These are phyloP conservation scores for Mediolabrus comicus DNA, from an alignment of 108 stramenopile species.

Conservation along the genomic window DNA sequence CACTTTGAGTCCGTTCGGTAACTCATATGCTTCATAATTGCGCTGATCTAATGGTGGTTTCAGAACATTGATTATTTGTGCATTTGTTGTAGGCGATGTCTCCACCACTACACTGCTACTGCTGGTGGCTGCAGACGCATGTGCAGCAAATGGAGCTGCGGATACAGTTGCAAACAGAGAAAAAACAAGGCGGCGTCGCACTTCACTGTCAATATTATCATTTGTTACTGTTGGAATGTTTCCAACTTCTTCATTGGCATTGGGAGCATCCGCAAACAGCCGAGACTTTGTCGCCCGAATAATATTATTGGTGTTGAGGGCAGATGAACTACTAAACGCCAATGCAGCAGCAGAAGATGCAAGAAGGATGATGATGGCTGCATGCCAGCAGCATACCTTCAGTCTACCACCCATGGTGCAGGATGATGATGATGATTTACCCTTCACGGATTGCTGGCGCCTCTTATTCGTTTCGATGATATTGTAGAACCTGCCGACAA, in stretches of 20 bases:
- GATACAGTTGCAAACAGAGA: slow-evolving; percentile 50
- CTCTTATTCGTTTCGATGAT: too few species aligned
- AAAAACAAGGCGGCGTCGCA: slow-evolving; percentile 53
- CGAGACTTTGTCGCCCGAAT: not conserved
- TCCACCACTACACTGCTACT: not conserved
- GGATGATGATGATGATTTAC: too few species aligned
- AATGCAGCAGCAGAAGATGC: not conserved
- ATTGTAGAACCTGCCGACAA: too few species aligned
- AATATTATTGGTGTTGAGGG: not conserved
- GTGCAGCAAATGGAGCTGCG: not conserved
- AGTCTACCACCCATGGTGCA: not conserved
- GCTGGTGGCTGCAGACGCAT: slow-evolving; percentile 2
- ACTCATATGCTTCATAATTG: slow-evolving; percentile 51
- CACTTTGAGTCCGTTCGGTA: slow-evolving; percentile 70
- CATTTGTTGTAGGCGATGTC: not conserved
- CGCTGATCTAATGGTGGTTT: slow-evolving; percentile 75
- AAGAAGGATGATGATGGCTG: not conserved
- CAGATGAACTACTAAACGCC: not conserved
- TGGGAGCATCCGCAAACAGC: not conserved
- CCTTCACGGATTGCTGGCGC: too few species aligned
- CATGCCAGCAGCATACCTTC: not conserved
- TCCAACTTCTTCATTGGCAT: not conserved
- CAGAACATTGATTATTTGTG: slow-evolving; percentile 38
- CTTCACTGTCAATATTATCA: slow-evolving; percentile 20
- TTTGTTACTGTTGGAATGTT: not conserved